Evolutionary conservation across 148 eudicot species (phyloP).

Genomic region (Tetragonia tetragonoides): DNA sequence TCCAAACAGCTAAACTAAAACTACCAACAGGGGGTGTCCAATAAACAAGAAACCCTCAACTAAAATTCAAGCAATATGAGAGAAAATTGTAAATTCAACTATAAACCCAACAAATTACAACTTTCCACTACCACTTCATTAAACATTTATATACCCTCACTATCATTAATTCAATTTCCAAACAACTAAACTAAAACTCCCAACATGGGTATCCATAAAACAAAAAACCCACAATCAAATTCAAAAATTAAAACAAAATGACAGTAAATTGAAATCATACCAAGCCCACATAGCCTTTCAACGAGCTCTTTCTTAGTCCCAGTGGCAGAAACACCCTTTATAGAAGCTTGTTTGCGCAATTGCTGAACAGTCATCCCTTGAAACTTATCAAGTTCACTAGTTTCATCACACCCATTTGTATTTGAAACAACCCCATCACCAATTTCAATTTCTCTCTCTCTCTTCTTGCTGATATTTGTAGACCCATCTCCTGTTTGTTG

Average conservation of each 20-base stretch:
- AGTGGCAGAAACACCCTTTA: constrained; percentile 44
- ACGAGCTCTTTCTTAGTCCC: constrained; percentile 78
- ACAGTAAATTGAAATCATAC: constrained; percentile 21
- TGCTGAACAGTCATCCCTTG: constrained; percentile 51
- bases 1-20: too few species aligned
- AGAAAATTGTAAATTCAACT: background rate
- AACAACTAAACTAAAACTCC: background rate
- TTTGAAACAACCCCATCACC: constrained; percentile 25
- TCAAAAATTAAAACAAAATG: background rate
- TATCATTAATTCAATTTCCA: background rate
- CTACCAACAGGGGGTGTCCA: too few species aligned
- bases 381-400: constrained; percentile 45
- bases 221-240: background rate
- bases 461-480: constrained; percentile 36
- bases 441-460: constrained; percentile 34
- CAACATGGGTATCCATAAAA: background rate
- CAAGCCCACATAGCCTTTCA: constrained; percentile 54
- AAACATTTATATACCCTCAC: too few species aligned
- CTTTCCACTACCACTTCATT: too few species aligned
- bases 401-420: constrained; percentile 34
- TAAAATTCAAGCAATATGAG: too few species aligned
- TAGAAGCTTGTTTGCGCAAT: constrained; percentile 60
- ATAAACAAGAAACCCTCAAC: too few species aligned
- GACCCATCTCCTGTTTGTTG: constrained; percentile 6
- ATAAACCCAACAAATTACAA: too few species aligned